Evolutionary conservation across 169 alveolate genomes (phyloP).

Genomic region (Plasmodium billcollinsi): DNA sequence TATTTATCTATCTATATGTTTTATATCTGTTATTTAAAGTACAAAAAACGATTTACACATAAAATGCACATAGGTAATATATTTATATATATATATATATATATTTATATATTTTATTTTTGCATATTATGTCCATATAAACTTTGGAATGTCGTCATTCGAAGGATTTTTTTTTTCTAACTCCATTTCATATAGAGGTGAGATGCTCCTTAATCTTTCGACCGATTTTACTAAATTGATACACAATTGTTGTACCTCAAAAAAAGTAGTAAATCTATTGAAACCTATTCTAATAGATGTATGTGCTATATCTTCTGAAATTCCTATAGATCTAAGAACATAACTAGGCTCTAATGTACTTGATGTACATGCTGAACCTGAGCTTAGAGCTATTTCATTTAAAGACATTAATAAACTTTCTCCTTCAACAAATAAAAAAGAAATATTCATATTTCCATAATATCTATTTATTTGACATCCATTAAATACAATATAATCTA

Average conservation of each 20-base stretch:
- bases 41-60: too few species aligned
- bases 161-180: constrained; percentile 82
- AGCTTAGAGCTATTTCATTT: constrained; percentile 89
- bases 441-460: constrained; percentile 94
- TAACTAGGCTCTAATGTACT: constrained; percentile 93
- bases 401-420: constrained; percentile 93
- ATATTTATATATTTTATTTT: neutral
- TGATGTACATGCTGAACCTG: constrained; percentile 95
- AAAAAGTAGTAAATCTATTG: constrained; percentile 97
- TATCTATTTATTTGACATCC: constrained; percentile 89
- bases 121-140: constrained; percentile 59
- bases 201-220: constrained; percentile 88
- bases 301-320: constrained; percentile 97
- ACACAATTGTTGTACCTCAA: constrained; percentile 92
- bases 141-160: constrained; percentile 71
- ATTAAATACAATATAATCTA: constrained; percentile 90
- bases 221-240: constrained; percentile 88
- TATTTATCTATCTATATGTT: too few species aligned
- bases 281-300: constrained; percentile 97
- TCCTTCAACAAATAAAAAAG: constrained; percentile 97
- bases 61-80: too few species aligned
- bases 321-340: constrained; percentile 97
- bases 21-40: too few species aligned
- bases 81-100: too few species aligned
- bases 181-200: constrained; percentile 95